Base-by-base conservation (phyloP, 129 eudicot genomes). In the Kitagawia praeruptora region DNA sequence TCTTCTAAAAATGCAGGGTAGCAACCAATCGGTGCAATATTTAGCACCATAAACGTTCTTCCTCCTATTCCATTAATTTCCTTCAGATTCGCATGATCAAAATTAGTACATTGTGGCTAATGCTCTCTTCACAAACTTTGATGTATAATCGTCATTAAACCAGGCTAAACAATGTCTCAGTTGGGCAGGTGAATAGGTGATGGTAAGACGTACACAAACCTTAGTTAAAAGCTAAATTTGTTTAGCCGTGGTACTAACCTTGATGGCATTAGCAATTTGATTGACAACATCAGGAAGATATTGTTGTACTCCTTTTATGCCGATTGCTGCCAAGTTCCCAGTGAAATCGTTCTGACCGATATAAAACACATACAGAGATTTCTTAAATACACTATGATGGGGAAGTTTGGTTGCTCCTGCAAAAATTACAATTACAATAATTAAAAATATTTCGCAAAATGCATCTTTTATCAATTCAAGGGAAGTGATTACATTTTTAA, bases 341-440 rank as follows among this genome's bases (percentile, higher is more conserved):
- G 99, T 96, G 87, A 96, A 96, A 79, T 96, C 98, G 31, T 96
- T 96, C 49, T 96, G 98, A 27, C 98, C 97, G 8, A 96, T 92
- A 81, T 96, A 90, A 61, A 96, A 90, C 61, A 96, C 93, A 79
- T 96, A 96, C 3, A 96, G 89, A 8, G 99, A 91, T 83, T 96
- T 92, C 3, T 88, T 86, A 70, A 96, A 89, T 18, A 88, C 79
- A 81, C 84, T 80, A 1, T 84, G 86, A 61, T 84, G 67, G 54
- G 99, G 98, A 81, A 96, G 91, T 42, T 82, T 81, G 31, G 47
- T 75, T 74, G 79, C 37, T 34, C 87, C 97, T 88, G 76, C 23
- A 16, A 58, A 78, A 47, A 9, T 38, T 28, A 53, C n/a, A 23
- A 23, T 0, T 58, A n/a, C 0, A 21, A 23, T 23, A 23, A n/a